Evolutionary conservation across 768 basidiomycete species (phyloP).

Genomic region (Serpula lacrymans): DNA sequence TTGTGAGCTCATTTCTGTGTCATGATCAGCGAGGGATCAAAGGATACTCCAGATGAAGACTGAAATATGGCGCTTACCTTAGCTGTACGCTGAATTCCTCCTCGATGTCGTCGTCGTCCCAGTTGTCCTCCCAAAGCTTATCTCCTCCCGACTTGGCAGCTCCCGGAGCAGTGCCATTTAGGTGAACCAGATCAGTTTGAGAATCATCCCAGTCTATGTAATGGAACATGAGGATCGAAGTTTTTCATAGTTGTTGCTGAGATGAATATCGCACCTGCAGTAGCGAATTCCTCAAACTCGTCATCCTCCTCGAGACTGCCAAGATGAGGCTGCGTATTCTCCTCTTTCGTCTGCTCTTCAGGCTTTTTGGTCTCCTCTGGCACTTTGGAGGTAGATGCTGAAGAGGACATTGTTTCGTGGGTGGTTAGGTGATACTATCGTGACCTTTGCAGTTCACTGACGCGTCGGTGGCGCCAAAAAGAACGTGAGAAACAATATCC

Average conservation of each 20-base stretch:
- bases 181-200: constrained; percentile 76
- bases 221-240: not conserved
- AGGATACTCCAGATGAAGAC: not conserved
- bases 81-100: constrained; percentile 96
- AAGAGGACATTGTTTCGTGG: constrained; percentile 45
- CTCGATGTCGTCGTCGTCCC: constrained; percentile 99
- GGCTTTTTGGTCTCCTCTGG: constrained; percentile 31
- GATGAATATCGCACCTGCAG: constrained; percentile 56
- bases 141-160: constrained; percentile 79
- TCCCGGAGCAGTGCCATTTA: constrained; percentile 70
- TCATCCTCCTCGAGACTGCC: constrained; percentile 97
- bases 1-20: constrained; percentile 59
- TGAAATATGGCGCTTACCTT: constrained; percentile 53
- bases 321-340: constrained; percentile 59
- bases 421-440: constrained; percentile 3
- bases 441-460: no score
- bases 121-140: constrained; percentile 99
- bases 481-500: no score
- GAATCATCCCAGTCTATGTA: constrained; percentile 81
- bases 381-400: constrained; percentile 47
- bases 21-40: not conserved
- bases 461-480: constrained; percentile 12
- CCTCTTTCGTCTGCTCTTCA: constrained; percentile 38
- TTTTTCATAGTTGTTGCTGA: not conserved
- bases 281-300: constrained; percentile 92